Conservation (phyloP, 2,329 filamentous ascomycete species). For the Aspergillus novoparasiticus region DNA sequence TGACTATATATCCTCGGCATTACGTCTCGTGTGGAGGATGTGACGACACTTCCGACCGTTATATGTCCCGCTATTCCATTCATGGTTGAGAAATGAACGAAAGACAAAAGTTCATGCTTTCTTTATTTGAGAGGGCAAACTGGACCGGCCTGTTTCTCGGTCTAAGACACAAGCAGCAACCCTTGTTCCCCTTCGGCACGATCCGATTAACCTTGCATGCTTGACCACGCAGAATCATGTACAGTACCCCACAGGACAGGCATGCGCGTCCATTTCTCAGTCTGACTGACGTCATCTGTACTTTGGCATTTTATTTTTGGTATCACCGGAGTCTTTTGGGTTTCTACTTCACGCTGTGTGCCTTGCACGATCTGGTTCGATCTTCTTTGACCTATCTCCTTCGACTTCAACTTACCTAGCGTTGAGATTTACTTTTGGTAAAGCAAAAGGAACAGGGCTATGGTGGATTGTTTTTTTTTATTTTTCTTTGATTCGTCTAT, state of each 20-base stretch:
- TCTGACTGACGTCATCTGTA: neutral
- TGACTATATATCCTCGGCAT: conserved; percentile 23
- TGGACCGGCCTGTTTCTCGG: neutral
- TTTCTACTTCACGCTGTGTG: neutral
- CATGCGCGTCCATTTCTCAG: neutral
- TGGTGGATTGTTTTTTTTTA: neutral
- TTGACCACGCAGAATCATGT: neutral
- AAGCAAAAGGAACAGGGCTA: neutral
- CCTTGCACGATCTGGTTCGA: neutral
- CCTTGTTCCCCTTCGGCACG: neutral
- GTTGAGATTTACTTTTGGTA: neutral
- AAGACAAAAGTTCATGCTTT: conserved; percentile 15
- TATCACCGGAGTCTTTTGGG: conserved; percentile 1
- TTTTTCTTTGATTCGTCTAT: neutral
- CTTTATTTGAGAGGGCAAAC: conserved; percentile 2
- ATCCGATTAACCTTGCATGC: neutral
- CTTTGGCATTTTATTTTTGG: neutral
- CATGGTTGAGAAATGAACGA: conserved; percentile 13
- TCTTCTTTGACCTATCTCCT: neutral
- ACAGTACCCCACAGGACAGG: neutral
- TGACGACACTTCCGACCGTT: conserved; percentile 19
- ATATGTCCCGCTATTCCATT: conserved; percentile 11
- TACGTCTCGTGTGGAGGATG: conserved; percentile 25
- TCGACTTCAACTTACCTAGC: neutral
- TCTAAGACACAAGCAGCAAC: neutral